A percentile compares a stretch with the other conserved stretches of the same genome.
Evolutionary conservation across 2,329 filamentous ascomycete genomes (phyloP).

Genomic region (Ceratocystis alfenasii): DNA sequence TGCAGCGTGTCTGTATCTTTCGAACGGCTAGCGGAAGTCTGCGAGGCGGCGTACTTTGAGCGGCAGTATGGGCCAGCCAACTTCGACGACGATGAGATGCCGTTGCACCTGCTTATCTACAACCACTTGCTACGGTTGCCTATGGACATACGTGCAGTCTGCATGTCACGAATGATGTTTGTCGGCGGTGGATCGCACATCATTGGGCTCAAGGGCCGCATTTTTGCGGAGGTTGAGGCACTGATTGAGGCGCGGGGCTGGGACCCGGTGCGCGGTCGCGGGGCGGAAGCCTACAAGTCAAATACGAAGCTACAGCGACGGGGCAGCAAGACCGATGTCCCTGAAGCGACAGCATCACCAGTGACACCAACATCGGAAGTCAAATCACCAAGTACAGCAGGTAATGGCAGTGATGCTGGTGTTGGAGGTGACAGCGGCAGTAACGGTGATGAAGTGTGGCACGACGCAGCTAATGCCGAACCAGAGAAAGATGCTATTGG

Average conservation of each 20-base stretch:
- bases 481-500: slow-evolving; percentile 48
- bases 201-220: slow-evolving; percentile 63
- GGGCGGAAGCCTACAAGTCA: slow-evolving; percentile 42
- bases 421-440: slow-evolving; percentile 18
- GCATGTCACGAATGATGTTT: slow-evolving; percentile 82
- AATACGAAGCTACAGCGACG: slow-evolving; percentile 35
- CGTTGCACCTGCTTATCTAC: slow-evolving; percentile 66
- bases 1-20: slow-evolving; percentile 55
- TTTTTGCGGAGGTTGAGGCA: slow-evolving; percentile 60
- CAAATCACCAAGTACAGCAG: background rate
- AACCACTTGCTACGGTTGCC: slow-evolving; percentile 62
- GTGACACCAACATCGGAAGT: slow-evolving; percentile 18
- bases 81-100: slow-evolving; percentile 78
- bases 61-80: slow-evolving; percentile 38
- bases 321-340: slow-evolving; percentile 9
- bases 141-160: slow-evolving; percentile 68
- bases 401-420: background rate
- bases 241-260: slow-evolving; percentile 61
- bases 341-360: no score
- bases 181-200: slow-evolving; percentile 70
- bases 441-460: slow-evolving; percentile 29
- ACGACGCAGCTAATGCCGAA: slow-evolving; percentile 34
- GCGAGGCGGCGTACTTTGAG: slow-evolving; percentile 64
- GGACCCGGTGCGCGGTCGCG: slow-evolving; percentile 62
- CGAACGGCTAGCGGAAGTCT: slow-evolving; percentile 57